Percentiles rank a stretch among this genome's conserved stretches.
Evolutionary conservation across 2,329 filamentous ascomycete genomes (phyloP).

Genomic region (Claviceps africana): DNA sequence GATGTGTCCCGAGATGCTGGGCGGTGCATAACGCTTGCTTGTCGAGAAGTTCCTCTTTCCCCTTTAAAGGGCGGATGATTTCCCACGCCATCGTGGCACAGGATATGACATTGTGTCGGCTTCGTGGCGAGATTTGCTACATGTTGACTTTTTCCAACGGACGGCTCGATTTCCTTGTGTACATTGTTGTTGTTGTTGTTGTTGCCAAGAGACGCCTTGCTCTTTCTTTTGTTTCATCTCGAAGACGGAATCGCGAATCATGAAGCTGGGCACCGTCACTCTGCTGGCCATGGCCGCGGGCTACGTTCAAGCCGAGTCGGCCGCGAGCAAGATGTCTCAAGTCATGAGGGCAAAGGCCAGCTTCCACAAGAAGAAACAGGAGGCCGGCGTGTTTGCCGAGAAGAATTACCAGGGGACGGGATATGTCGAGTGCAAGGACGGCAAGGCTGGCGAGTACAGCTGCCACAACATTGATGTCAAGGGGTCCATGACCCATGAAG

Average conservation of each 20-base stretch:
- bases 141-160: neutral
- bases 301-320: neutral
- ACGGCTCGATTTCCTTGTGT: neutral
- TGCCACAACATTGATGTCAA: slow-evolving; percentile 23
- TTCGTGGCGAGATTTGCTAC: neutral
- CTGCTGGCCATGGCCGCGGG: neutral
- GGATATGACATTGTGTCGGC: neutral
- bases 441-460: slow-evolving; percentile 14
- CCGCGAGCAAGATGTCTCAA: neutral
- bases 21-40: neutral
- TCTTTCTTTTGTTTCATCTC: neutral
- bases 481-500: slow-evolving; percentile 22
- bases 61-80: neutral
- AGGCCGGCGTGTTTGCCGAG: neutral
- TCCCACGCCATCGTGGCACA: neutral
- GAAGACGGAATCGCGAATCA: neutral
- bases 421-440: neutral
- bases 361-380: neutral
- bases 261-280: neutral
- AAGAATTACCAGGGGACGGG: neutral
- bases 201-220: neutral
- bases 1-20: neutral
- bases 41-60: neutral
- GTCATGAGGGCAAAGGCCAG: neutral
- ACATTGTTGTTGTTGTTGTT: too few species aligned